phyloP scores from a whole-genome alignment of 352 stramenopile genomes.

The Phytopythium litorale region DNA sequence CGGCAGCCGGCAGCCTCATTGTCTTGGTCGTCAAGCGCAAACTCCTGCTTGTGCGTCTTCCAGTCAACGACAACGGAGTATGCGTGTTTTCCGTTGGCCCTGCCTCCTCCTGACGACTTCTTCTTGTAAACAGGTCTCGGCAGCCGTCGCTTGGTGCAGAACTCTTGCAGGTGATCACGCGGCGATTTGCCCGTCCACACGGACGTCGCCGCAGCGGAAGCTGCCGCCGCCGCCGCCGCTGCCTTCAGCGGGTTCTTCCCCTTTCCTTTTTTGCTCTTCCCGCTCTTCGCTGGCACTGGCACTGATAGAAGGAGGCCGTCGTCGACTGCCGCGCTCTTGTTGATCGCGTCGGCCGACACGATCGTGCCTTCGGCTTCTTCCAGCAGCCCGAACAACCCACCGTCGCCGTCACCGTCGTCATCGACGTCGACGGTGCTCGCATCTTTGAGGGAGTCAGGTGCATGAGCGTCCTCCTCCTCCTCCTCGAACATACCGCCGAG shows the following conservation, averaged over 20 bases:
- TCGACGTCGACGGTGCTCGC: neutral
- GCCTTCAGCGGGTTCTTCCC: constrained; percentile 28
- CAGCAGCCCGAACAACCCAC: constrained; percentile 35
- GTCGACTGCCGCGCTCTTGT: constrained; percentile 33
- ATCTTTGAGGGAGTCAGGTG: neutral
- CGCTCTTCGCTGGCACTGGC: constrained; percentile 14
- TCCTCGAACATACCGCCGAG: constrained; percentile 1
- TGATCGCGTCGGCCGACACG: constrained; percentile 29
- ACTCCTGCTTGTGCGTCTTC: constrained; percentile 36
- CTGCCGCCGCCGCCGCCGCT: constrained; percentile 14
- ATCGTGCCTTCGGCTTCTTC: constrained; percentile 34
- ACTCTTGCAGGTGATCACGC: constrained; percentile 84
- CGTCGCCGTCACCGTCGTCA: constrained; percentile 13
- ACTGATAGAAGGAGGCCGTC: constrained; percentile 17
- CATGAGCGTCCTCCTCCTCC: neutral
- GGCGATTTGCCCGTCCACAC: constrained; percentile 83
- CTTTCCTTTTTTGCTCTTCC: constrained; percentile 31
- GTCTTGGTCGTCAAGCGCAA: constrained; percentile 34
- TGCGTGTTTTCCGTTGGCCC: constrained; percentile 22
- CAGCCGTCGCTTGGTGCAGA: constrained; percentile 86
- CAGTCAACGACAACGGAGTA: constrained; percentile 58
- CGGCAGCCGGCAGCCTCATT: neutral
- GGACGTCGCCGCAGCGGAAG: constrained; percentile 8
- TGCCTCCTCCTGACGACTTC: constrained; percentile 19
- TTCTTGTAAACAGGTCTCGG: constrained; percentile 77